Evolutionary conservation across 306 rosid genomes (phyloP), one percentile per base, ranked within the genome.

Genomic region (Malus fusca): DNA sequence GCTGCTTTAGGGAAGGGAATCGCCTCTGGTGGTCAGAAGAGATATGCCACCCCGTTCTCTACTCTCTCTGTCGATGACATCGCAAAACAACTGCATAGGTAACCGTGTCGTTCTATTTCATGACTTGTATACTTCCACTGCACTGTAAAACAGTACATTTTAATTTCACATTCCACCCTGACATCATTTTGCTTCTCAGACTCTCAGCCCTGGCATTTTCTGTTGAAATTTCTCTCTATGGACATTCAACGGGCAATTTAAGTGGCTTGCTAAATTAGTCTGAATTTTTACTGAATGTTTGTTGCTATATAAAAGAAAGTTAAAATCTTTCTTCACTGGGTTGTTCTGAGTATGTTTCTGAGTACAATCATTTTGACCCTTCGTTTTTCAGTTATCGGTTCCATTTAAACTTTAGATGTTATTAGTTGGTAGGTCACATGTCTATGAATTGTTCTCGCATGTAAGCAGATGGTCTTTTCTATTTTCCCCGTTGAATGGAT

Each of bases 1-100:
- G 93, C 99, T 68, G 99, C 98, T 79, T 83, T 96, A 55, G 98
- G 98, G 44, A 96, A 96, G 87, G 99, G 99, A 42, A 89, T 96
- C 67, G 98, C 99, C 71, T 71, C 84, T 76, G 92, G 89, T 37
- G 95, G 89, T 73, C 79, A 53, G 52, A 19, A 84, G 88, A 89
- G 72, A 77, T 81, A 89, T 33, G 98, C 97, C 72, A 92, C 98
- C 11, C 99, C 99, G 4, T 96, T 90, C 84, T 90, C 99, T 75
- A 82, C 99, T 76, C 90, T 78, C 56, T 87, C 97, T 64, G 84
- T 89, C 51, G 96, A 96, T 75, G 98, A 77, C 79, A 89, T 96
- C 74, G 86, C 92, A 3, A 91, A 92, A 48, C 96, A 92, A 87
- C 96, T 96, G 74, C 98, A 96, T 83, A 96, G 96, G 99, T 88